phyloP scores from a whole-genome alignment of 139 green algal species.

The Zygnema circumcarinatum region DNA sequence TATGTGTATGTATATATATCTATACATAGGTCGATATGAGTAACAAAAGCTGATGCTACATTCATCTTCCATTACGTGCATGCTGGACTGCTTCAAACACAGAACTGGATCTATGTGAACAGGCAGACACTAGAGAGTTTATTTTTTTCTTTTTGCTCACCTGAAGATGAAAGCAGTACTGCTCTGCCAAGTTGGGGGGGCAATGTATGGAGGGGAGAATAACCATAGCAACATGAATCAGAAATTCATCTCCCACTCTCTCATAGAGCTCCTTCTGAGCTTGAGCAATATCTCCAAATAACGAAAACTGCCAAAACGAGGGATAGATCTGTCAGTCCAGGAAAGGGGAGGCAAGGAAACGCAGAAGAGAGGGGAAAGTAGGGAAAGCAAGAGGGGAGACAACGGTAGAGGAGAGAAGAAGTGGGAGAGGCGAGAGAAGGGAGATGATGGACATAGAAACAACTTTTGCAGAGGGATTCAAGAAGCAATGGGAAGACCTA shows the following conservation, averaged over 20 bases:
- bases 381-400: neutral
- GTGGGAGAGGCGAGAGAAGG: too few relatives aligned
- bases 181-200: conserved; percentile 47
- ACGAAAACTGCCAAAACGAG: conserved; percentile 18
- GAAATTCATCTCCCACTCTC: conserved; percentile 55
- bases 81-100: too few relatives aligned
- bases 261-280: conserved; percentile 50
- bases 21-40: too few relatives aligned
- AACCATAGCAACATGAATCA: conserved; percentile 44
- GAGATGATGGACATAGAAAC: too few relatives aligned
- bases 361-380: neutral
- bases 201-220: conserved; percentile 48
- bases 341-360: neutral
- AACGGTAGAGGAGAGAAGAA: neutral
- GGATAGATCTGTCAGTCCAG: neutral
- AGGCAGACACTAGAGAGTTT: neutral
- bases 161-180: conserved; percentile 56
- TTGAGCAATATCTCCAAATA: conserved; percentile 50
- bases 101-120: too few relatives aligned
- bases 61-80: too few relatives aligned
- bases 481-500: too few relatives aligned
- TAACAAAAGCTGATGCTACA: too few relatives aligned
- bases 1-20: too few relatives aligned
- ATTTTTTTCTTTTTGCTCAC: conserved; percentile 5
- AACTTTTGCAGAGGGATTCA: too few relatives aligned